phyloP scores from a whole-genome alignment of 1,284 basidiomycete genomes.

The Marasmius fiardii region DNA sequence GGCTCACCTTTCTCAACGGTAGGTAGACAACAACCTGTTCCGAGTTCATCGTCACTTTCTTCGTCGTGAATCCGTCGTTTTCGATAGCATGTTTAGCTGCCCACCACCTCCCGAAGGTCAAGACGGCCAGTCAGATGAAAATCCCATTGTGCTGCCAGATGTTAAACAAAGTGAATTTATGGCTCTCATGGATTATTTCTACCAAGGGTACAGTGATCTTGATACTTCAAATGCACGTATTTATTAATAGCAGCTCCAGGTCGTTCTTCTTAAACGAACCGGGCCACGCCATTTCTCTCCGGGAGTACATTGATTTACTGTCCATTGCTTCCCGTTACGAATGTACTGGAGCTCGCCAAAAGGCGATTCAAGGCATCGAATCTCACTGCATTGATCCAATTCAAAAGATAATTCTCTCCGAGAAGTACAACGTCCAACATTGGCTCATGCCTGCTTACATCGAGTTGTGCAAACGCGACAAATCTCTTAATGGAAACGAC shows the following conservation, averaged over 20 bases:
- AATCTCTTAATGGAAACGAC: constrained; percentile 31
- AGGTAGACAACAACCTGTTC: constrained; percentile 34
- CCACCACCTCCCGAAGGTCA: constrained; percentile 16
- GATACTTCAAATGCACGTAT: background rate
- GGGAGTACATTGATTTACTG: constrained; percentile 33
- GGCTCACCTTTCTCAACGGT: background rate
- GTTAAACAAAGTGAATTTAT: constrained; percentile 28
- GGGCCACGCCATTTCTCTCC: constrained; percentile 17
- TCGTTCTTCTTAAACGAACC: constrained; percentile 26
- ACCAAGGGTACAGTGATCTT: constrained; percentile 24
- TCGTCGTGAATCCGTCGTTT: constrained; percentile 31
- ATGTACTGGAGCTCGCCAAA: constrained; percentile 26
- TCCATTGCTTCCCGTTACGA: constrained; percentile 31
- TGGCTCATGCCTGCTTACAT: constrained; percentile 39
- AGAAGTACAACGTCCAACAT: constrained; percentile 29
- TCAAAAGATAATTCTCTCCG: constrained; percentile 34
- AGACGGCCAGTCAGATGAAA: constrained; percentile 24
- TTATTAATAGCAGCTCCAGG: no score
- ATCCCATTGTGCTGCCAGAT: constrained; percentile 25
- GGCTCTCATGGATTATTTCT: constrained; percentile 30
- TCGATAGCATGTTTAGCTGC: constrained; percentile 26
- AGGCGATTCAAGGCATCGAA: constrained; percentile 29
- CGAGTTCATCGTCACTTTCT: constrained; percentile 33
- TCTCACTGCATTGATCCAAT: constrained; percentile 25
- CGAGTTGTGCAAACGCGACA: constrained; percentile 29